Conservation (phyloP, 768 basidiomycete genomes). For the Rhizopogon vinicolor region DNA sequence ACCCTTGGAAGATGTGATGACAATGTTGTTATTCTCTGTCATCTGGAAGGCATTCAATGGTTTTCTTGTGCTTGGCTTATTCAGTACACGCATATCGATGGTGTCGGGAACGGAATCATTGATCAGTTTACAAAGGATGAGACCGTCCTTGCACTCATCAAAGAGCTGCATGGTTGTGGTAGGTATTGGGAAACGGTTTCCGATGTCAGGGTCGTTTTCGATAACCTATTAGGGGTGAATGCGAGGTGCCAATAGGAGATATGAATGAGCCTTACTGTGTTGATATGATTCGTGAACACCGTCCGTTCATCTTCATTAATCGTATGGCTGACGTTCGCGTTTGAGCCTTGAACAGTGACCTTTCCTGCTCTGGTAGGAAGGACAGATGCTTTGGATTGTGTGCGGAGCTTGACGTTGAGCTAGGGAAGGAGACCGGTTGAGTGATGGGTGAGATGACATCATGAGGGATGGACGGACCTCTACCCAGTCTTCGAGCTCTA, state of each 20-base stretch:
- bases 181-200: conserved; percentile 81
- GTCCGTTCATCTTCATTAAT: conserved; percentile 94
- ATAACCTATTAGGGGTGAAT: conserved; percentile 61
- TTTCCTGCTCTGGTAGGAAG: conserved; percentile 76
- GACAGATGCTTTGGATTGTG: conserved; percentile 38
- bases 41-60: conserved; percentile 97
- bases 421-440: conserved; percentile 24
- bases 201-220: conserved; percentile 85
- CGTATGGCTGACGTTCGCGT: conserved; percentile 93
- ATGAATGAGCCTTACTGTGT: conserved; percentile 55
- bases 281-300: conserved; percentile 99
- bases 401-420: conserved; percentile 79
- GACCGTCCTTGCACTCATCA: conserved; percentile 92
- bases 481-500: conserved; percentile 98
- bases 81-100: conserved; percentile 96
- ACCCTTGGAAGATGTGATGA: conserved; percentile 95
- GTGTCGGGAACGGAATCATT: conserved; percentile 99
- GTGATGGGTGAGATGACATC: conserved; percentile 15
- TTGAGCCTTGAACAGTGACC: conserved; percentile 91
- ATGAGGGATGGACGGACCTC: conserved; percentile 56
- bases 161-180: conserved; percentile 98
- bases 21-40: conserved; percentile 99
- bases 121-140: conserved; percentile 97
- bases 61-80: conserved; percentile 77
- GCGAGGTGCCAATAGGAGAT: background rate